Evolutionary conservation across 257 asterid genomes (phyloP).

Genomic region (Anisodus tanguticus): DNA sequence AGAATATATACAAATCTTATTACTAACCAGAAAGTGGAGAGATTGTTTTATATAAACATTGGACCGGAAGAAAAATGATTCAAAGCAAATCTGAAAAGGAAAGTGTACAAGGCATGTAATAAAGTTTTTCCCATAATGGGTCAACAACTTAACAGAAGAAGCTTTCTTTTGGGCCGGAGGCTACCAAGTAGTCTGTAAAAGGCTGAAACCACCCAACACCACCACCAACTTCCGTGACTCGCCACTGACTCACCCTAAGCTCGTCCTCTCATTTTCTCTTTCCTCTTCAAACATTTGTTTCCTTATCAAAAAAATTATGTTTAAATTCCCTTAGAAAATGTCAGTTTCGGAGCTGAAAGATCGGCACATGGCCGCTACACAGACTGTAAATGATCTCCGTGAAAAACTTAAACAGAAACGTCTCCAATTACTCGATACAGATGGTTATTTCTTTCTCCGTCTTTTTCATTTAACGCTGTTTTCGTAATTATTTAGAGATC

Average conservation of each 20-base stretch:
- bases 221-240: conserved; percentile 9
- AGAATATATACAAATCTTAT: too few relatives aligned
- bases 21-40: too few relatives aligned
- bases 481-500: conserved; percentile 41
- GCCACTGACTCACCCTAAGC: background rate
- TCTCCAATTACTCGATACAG: conserved; percentile 82
- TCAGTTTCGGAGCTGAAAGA: conserved; percentile 88
- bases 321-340: conserved; percentile 44
- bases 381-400: conserved; percentile 70
- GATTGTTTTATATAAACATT: too few relatives aligned
- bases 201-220: conserved; percentile 13
- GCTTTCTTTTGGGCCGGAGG: background rate
- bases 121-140: too few relatives aligned
- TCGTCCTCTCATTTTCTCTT: too few relatives aligned
- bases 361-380: conserved; percentile 88
- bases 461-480: background rate
- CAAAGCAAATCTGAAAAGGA: conserved; percentile 37
- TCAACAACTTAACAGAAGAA: background rate
- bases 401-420: conserved; percentile 78
- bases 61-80: too few relatives aligned
- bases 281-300: background rate
- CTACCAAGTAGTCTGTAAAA: conserved; percentile 6
- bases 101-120: too few relatives aligned
- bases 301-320: background rate
- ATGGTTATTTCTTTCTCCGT: conserved; percentile 49